Evolutionary conservation across 352 stramenopile species (phyloP).

Genomic region (Aphanomyces invadans): DNA sequence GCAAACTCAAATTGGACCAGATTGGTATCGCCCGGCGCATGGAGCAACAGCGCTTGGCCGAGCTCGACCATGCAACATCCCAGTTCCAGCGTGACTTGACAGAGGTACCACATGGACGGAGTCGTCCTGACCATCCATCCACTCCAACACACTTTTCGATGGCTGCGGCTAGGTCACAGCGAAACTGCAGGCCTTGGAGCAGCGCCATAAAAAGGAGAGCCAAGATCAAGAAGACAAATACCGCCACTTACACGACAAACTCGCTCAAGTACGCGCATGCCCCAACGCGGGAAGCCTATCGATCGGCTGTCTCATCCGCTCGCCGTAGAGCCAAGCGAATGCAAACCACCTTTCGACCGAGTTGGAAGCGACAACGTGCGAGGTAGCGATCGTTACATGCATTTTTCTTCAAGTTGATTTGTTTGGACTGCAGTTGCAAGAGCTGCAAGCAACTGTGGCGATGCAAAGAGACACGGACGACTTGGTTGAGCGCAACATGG

Average conservation of each 20-base stretch:
- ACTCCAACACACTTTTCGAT: no score
- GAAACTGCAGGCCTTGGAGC: not conserved
- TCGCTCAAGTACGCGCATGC: slow-evolving; percentile 1
- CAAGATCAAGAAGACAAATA: not conserved
- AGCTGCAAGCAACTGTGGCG: not conserved
- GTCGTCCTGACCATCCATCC: no score
- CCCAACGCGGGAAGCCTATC: not conserved
- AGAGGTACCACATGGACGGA: slow-evolving; percentile 1
- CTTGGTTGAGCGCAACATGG: not conserved
- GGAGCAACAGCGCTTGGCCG: not conserved
- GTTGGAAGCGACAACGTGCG: not conserved
- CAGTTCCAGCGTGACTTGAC: not conserved
- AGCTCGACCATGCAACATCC: not conserved
- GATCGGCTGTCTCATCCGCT: not conserved
- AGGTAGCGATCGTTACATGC: slow-evolving; percentile 2
- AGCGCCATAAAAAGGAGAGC: not conserved
- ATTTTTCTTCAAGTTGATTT: no score
- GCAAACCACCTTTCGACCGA: not conserved
- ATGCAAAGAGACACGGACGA: not conserved
- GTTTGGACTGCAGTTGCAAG: not conserved
- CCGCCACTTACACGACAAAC: slow-evolving; percentile 2
- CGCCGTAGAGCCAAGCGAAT: not conserved
- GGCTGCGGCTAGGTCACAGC: no score
- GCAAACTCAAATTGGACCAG: slow-evolving; percentile 16
- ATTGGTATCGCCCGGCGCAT: not conserved